Conservation (phyloP, 139 green algal species). For the Eudorina sp. region DNA sequence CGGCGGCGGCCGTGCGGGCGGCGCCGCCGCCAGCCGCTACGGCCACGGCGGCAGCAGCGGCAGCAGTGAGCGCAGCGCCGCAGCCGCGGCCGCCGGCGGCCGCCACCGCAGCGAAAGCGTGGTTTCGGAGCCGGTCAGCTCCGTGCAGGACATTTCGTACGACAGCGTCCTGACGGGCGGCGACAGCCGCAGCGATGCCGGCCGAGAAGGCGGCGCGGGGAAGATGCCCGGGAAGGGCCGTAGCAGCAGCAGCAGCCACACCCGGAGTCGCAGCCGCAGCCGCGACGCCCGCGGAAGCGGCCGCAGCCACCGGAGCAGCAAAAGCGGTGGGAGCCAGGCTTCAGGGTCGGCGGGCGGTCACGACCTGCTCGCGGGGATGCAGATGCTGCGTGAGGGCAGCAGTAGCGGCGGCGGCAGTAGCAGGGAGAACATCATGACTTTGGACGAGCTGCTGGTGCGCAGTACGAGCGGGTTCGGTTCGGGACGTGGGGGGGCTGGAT, state of each 20-base stretch:
- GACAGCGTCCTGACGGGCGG: too few relatives aligned
- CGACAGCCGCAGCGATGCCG: too few relatives aligned
- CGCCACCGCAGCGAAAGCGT: not conserved
- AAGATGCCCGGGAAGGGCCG: too few relatives aligned
- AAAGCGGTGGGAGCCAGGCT: not conserved
- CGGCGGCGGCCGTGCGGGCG: not conserved
- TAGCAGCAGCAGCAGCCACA: not conserved
- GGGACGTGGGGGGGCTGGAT: not conserved
- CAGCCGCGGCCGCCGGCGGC: too few relatives aligned
- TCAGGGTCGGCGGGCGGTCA: not conserved
- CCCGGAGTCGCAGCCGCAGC: not conserved
- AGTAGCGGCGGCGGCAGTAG: not conserved
- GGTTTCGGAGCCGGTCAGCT: not conserved
- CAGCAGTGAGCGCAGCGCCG: too few relatives aligned
- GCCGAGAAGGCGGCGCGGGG: too few relatives aligned
- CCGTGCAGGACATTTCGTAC: not conserved
- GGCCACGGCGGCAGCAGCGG: not conserved
- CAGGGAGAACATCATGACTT: not conserved
- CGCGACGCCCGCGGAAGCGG: not conserved
- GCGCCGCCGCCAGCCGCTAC: not conserved
- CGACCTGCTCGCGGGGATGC: slow-evolving; percentile 11
- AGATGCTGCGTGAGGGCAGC: not conserved
- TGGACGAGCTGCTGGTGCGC: slow-evolving; percentile 31
- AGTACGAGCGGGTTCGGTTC: too few relatives aligned
- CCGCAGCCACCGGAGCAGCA: not conserved